These are phyloP conservation scores for Arthrocladium fulminans DNA, from an alignment of 2,329 filamentous ascomycete species.

Conservation along the genomic window DNA sequence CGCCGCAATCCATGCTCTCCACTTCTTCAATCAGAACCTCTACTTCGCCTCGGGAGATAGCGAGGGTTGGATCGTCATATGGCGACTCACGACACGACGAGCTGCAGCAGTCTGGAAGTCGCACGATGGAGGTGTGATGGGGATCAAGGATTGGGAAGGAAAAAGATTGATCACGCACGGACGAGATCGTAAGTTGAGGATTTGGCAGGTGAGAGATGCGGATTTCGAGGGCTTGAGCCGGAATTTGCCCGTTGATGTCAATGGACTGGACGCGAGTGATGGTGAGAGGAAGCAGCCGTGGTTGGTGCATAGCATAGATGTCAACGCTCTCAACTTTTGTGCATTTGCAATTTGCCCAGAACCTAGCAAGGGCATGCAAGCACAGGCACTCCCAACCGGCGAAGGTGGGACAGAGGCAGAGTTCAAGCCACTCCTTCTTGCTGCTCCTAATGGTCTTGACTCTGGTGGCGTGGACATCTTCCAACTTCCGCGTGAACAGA, in stretches of 20 bases:
- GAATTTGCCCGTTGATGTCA: slow-evolving; percentile 59
- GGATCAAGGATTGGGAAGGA: slow-evolving; percentile 60
- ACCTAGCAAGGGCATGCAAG: slow-evolving; percentile 9
- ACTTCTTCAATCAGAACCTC: slow-evolving; percentile 63
- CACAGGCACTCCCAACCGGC: background rate
- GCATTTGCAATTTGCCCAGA: slow-evolving; percentile 58
- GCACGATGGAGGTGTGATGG: slow-evolving; percentile 69
- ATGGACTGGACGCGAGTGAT: no score
- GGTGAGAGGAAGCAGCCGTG: slow-evolving; percentile 57
- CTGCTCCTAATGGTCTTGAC: slow-evolving; percentile 68
- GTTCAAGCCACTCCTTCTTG: slow-evolving; percentile 44
- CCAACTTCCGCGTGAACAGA: slow-evolving; percentile 63
- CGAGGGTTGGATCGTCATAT: slow-evolving; percentile 78
- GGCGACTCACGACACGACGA: slow-evolving; percentile 75
- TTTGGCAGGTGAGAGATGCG: slow-evolving; percentile 73
- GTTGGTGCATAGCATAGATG: slow-evolving; percentile 72
- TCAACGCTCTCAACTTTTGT: slow-evolving; percentile 95
- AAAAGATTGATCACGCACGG: slow-evolving; percentile 84
- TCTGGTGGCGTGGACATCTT: slow-evolving; percentile 78
- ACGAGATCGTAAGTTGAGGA: slow-evolving; percentile 73
- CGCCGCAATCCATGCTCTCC: slow-evolving; percentile 66
- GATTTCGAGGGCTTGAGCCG: slow-evolving; percentile 49
- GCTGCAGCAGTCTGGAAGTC: slow-evolving; percentile 78
- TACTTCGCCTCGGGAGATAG: slow-evolving; percentile 80
- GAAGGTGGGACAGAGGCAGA: slow-evolving; percentile 14